A percentile compares a stretch with the other conserved stretches of the same genome.
phyloP scores from a whole-genome alignment of 768 basidiomycete species.

The Termitomyces sp. region DNA sequence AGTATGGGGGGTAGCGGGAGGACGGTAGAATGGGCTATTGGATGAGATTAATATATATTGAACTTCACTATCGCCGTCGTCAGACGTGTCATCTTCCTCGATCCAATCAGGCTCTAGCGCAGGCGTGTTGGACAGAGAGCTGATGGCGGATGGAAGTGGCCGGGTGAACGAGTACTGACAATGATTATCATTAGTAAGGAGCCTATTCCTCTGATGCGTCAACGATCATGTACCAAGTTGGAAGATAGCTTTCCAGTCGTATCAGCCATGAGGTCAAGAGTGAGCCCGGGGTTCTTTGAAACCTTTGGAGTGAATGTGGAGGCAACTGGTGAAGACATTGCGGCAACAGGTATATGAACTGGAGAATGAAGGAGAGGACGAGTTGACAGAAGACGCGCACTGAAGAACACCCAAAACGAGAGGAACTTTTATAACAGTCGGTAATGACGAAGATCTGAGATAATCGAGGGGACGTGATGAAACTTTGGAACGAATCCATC shows the following conservation, averaged over 20 bases:
- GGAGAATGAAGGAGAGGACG: background rate
- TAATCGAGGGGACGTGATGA: constrained; percentile 1
- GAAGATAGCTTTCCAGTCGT: background rate
- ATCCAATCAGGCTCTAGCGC: constrained; percentile 15
- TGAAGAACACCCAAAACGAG: background rate
- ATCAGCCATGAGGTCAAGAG: constrained; percentile 9
- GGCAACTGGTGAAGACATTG: constrained; percentile 13
- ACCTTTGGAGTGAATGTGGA: constrained; percentile 12
- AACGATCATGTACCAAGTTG: background rate
- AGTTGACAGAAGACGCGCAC: background rate
- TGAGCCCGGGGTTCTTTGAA: constrained; percentile 17
- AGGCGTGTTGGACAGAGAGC: constrained; percentile 14
- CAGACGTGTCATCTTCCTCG: constrained; percentile 9
- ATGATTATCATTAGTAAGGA: background rate
- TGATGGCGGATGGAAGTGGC: constrained; percentile 5
- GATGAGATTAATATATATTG: constrained; percentile 38
- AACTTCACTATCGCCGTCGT: constrained; percentile 13
- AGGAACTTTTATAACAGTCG: constrained; percentile 4
- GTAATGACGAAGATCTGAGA: background rate
- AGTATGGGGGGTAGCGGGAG: constrained; percentile 23
- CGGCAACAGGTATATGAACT: background rate
- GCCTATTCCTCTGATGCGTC: background rate
- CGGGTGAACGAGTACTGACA: background rate
- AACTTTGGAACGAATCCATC: constrained; percentile 11
- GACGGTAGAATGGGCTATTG: constrained; percentile 36